Conservation (phyloP, 2,329 filamentous ascomycete species). For the Tolypocladium capitatum region DNA sequence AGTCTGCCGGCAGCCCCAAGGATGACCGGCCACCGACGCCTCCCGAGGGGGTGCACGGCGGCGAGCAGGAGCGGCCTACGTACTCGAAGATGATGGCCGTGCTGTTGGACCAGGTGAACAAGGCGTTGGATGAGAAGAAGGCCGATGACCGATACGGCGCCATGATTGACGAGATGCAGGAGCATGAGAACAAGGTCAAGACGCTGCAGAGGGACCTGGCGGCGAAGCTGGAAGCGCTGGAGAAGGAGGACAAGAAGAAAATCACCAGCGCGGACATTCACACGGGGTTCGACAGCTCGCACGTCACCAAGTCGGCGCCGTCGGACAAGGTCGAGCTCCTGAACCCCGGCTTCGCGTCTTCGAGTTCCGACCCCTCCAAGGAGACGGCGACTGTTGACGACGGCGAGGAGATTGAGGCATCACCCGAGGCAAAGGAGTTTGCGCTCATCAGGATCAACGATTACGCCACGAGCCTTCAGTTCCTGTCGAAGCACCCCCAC, state of each 20-base stretch:
- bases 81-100: slow-evolving; percentile 98
- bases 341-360: slow-evolving; percentile 44
- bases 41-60: slow-evolving; percentile 65
- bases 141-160: slow-evolving; percentile 54
- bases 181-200: slow-evolving; percentile 65
- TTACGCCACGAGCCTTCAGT: slow-evolving; percentile 60
- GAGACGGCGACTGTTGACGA: slow-evolving; percentile 36
- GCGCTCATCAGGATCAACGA: slow-evolving; percentile 63
- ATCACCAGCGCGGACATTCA: slow-evolving; percentile 88
- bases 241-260: slow-evolving; percentile 74
- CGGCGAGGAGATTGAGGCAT: slow-evolving; percentile 63
- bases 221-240: slow-evolving; percentile 63
- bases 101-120: slow-evolving; percentile 86
- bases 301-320: slow-evolving; percentile 51
- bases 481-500: slow-evolving; percentile 64
- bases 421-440: slow-evolving; percentile 67
- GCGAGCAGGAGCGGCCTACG: slow-evolving; percentile 61
- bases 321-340: slow-evolving; percentile 54
- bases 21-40: slow-evolving; percentile 63
- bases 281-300: slow-evolving; percentile 80
- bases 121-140: slow-evolving; percentile 65
- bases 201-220: slow-evolving; percentile 64
- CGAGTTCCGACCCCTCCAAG: slow-evolving; percentile 2
- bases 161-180: slow-evolving; percentile 66
- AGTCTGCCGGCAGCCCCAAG: slow-evolving; percentile 57